Conservation (phyloP, 2,329 filamentous ascomycete species). For the Diaporthe sp. region DNA sequence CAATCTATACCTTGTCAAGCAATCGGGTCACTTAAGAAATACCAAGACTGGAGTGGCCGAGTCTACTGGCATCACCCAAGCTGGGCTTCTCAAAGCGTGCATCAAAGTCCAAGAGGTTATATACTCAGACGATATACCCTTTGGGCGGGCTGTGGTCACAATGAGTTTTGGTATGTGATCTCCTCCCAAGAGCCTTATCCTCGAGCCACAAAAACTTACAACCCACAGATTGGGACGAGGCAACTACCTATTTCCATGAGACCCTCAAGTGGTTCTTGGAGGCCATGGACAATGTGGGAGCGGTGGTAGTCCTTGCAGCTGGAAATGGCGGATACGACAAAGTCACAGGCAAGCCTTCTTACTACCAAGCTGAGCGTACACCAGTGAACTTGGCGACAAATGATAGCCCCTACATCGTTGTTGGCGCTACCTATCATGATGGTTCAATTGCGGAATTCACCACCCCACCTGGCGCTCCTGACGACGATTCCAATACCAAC, state of each 20-base stretch:
- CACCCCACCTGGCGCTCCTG: not conserved
- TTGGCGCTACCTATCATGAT: slow-evolving; percentile 27
- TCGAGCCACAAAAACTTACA: not conserved
- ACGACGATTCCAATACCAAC: not conserved
- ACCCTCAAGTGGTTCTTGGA: not conserved
- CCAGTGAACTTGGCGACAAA: not conserved
- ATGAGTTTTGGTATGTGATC: not conserved
- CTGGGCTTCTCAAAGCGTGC: not conserved
- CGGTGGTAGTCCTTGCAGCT: not conserved
- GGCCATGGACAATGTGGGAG: not conserved
- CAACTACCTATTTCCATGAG: not conserved
- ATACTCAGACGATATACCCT: not conserved
- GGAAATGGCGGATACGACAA: slow-evolving; percentile 10
- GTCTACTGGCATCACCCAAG: not conserved
- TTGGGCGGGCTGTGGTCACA: not conserved
- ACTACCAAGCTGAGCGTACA: not conserved
- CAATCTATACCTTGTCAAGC: slow-evolving; percentile 22
- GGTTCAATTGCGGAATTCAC: slow-evolving; percentile 19
- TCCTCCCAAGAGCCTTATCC: too few relatives aligned
- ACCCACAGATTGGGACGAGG: not conserved
- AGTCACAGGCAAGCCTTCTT: not conserved
- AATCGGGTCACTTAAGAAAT: not conserved
- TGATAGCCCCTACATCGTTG: not conserved
- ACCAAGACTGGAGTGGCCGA: not conserved
- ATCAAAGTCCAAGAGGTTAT: not conserved